phyloP scores from a whole-genome alignment of 2,329 filamentous ascomycete species.

The Xylaria sp. region DNA sequence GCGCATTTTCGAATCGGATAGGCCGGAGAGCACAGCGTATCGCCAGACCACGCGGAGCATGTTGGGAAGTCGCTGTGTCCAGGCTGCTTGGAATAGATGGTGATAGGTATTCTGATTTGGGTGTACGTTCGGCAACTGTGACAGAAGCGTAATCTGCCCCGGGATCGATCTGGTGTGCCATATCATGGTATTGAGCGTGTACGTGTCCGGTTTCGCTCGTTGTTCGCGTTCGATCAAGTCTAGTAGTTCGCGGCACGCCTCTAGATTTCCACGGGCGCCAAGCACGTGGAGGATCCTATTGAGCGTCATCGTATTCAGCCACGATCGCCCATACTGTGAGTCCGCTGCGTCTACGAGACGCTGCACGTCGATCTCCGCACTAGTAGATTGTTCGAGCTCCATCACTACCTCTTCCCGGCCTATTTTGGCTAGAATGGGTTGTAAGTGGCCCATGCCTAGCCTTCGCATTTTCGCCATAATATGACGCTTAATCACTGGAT shows the following conservation, averaged over 20 bases:
- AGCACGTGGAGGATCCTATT: slow-evolving; percentile 40
- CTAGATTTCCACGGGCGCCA: slow-evolving; percentile 27
- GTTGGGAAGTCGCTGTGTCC: slow-evolving; percentile 38
- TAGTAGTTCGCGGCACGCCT: slow-evolving; percentile 33
- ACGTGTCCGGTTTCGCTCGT: slow-evolving; percentile 24
- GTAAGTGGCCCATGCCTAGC: slow-evolving; percentile 32
- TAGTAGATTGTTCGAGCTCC: slow-evolving; percentile 29
- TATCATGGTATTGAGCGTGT: slow-evolving; percentile 41
- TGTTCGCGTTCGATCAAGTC: slow-evolving; percentile 13
- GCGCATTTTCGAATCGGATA: slow-evolving; percentile 32
- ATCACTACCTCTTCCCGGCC: slow-evolving; percentile 33
- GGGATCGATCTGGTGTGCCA: slow-evolving; percentile 30
- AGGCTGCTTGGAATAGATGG: slow-evolving; percentile 36
- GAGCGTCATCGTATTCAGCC: slow-evolving; percentile 37
- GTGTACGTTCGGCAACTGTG: slow-evolving; percentile 26
- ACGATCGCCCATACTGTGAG: slow-evolving; percentile 31
- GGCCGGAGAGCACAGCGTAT: slow-evolving; percentile 32
- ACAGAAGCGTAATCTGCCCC: slow-evolving; percentile 26
- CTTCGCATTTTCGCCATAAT: slow-evolving; percentile 49
- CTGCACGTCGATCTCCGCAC: slow-evolving; percentile 14
- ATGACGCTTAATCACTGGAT: slow-evolving; percentile 49
- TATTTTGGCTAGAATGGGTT: slow-evolving; percentile 30
- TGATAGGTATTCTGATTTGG: slow-evolving; percentile 36
- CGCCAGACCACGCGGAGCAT: slow-evolving; percentile 41
- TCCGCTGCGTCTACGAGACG: slow-evolving; percentile 33